A percentile compares a stretch with the other conserved stretches of the same genome.
phyloP scores from a whole-genome alignment of 257 asterid species.

The Paraleonurus japonicus region DNA sequence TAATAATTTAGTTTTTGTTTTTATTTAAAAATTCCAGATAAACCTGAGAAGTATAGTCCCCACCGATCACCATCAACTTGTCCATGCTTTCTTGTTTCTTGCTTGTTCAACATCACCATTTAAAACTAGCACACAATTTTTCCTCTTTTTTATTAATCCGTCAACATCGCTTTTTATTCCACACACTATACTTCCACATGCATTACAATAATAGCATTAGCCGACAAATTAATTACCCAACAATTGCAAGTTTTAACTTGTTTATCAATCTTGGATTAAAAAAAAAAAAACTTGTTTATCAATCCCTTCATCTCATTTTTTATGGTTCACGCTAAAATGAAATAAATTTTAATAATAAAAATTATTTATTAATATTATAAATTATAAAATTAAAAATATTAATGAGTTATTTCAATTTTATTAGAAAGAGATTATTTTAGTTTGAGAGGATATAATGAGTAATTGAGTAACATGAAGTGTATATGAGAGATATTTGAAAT shows the following conservation, averaged over 20 bases:
- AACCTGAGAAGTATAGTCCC: constrained; percentile 10
- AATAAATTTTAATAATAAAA: no score
- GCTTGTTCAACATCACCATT: constrained; percentile 21
- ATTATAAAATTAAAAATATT: no score
- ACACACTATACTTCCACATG: constrained; percentile 23
- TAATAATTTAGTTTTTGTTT: not conserved
- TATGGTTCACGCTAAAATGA: no score
- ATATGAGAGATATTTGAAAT: no score
- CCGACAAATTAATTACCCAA: constrained; percentile 22
- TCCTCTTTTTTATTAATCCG: not conserved
- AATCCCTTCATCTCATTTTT: no score
- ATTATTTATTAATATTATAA: no score
- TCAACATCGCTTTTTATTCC: constrained; percentile 15
- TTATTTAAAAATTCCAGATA: not conserved
- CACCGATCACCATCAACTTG: constrained; percentile 16
- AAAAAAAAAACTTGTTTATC: no score
- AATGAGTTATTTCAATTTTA: no score
- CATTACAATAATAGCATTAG: constrained; percentile 18
- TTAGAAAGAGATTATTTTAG: no score
- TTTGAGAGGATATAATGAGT: no score
- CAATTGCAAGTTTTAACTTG: not conserved
- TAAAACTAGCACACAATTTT: not conserved
- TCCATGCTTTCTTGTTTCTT: constrained; percentile 27
- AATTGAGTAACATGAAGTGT: no score
- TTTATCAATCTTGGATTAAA: no score